A percentile compares a stretch with the other conserved stretches of the same genome.
These are phyloP conservation scores for Pogostemon cablin DNA, from an alignment of 257 asterid species.

Conservation along the genomic window DNA sequence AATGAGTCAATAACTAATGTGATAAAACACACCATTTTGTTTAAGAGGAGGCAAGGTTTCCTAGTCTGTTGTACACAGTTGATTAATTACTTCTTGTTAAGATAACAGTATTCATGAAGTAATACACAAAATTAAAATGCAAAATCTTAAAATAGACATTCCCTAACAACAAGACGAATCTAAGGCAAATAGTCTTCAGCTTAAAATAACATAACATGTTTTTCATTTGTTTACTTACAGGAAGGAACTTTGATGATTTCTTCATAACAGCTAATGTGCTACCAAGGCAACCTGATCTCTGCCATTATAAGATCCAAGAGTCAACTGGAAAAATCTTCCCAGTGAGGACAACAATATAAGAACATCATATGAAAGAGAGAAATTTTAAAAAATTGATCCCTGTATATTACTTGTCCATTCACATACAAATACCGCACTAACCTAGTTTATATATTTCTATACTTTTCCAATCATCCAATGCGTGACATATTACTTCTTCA, in stretches of 20 bases:
- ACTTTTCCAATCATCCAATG: background rate
- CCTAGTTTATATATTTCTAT: constrained; percentile 15
- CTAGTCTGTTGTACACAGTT: background rate
- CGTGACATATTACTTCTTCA: too few species aligned
- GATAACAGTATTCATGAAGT: constrained; percentile 20
- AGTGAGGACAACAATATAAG: background rate
- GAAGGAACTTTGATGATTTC: constrained; percentile 88
- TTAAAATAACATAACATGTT: constrained; percentile 23
- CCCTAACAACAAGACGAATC: constrained; percentile 6
- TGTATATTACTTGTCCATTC: background rate
- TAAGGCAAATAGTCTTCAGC: constrained; percentile 25
- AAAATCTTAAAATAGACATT: constrained; percentile 22
- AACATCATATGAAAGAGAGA: constrained; percentile 19
- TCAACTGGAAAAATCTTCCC: constrained; percentile 22
- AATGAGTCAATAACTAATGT: constrained; percentile 2
- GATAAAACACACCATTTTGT: constrained; percentile 4
- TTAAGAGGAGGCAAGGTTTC: background rate
- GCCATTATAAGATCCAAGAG: constrained; percentile 40
- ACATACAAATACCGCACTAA: background rate
- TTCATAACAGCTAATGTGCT: constrained; percentile 94
- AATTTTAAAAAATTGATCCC: background rate
- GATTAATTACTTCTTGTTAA: background rate
- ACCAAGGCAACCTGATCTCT: constrained; percentile 98
- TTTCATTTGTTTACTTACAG: constrained; percentile 58
- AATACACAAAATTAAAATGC: background rate